A percentile compares a stretch with the other conserved stretches of the same genome.
phyloP scores from a whole-genome alignment of 176 grass and related monocot species.

The Echinochloa phyllopogon region DNA sequence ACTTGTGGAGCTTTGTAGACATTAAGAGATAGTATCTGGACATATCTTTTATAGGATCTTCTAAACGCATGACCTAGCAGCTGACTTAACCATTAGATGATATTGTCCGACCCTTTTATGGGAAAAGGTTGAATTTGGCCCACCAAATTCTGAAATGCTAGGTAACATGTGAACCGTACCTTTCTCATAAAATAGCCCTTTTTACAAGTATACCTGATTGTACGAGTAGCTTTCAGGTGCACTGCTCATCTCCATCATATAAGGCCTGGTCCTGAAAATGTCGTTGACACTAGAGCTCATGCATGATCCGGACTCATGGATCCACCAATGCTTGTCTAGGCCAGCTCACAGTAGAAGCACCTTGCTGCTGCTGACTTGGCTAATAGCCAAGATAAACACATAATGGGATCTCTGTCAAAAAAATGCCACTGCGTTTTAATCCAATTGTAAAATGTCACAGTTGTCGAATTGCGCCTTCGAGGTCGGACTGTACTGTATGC shows the following conservation, averaged over 20 bases:
- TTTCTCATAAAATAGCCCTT: background rate
- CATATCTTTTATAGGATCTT: too few relatives aligned
- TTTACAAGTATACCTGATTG: background rate
- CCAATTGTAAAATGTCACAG: background rate
- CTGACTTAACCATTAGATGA: too few relatives aligned
- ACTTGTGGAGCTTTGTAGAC: too few relatives aligned
- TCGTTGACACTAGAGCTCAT: slow-evolving; percentile 10
- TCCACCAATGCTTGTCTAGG: slow-evolving; percentile 15
- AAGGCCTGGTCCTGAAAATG: slow-evolving; percentile 14
- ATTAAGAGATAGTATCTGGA: too few relatives aligned
- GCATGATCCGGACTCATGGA: slow-evolving; percentile 5
- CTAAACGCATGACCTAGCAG: too few relatives aligned
- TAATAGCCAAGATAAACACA: too few relatives aligned
- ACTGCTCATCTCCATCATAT: slow-evolving; percentile 6
- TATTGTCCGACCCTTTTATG: too few relatives aligned
- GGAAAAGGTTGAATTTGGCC: background rate
- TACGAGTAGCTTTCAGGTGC: slow-evolving; percentile 12
- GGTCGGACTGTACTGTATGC: background rate
- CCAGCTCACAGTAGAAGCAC: slow-evolving; percentile 15
- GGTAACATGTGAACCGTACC: background rate
- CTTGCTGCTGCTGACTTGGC: background rate
- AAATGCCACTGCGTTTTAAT: background rate
- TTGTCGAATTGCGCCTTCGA: background rate
- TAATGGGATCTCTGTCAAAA: background rate
- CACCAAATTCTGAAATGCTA: background rate